Percentiles rank a stretch among this genome's conserved stretches.
Conservation (phyloP, 306 rosid genomes). For the Quercus bicolor region DNA sequence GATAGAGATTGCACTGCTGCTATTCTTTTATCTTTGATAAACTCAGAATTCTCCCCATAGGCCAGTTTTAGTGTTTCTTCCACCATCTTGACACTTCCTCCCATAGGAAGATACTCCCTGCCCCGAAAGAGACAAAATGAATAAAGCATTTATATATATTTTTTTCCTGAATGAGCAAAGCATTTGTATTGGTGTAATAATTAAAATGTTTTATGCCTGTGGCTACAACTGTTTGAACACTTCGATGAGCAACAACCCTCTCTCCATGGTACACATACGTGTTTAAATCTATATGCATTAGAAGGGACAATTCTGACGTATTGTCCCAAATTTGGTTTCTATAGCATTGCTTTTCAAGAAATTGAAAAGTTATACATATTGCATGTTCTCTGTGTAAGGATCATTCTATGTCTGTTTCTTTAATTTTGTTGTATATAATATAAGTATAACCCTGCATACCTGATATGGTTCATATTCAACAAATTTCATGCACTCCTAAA, state of each 20-base stretch:
- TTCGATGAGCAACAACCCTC: not conserved
- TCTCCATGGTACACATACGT: not conserved
- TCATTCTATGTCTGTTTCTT: not conserved
- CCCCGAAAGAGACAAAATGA: conserved; percentile 2
- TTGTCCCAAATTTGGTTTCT: not conserved
- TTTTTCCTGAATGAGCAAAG: not conserved
- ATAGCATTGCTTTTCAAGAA: not conserved
- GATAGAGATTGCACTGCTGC: conserved; percentile 95
- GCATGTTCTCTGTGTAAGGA: not conserved
- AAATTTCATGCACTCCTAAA: not conserved
- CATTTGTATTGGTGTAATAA: not conserved
- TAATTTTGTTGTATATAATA: not conserved
- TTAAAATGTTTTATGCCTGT: not conserved
- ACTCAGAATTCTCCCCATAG: conserved; percentile 80
- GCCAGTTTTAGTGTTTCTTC: conserved; percentile 92
- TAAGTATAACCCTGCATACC: not conserved
- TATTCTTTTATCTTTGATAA: conserved; percentile 79
- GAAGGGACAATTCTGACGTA: not conserved
- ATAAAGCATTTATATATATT: conserved; percentile 8
- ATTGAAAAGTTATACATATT: not conserved
- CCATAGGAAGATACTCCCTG: conserved; percentile 99
- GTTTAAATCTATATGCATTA: not conserved
- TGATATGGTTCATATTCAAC: not conserved
- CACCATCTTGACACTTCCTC: conserved; percentile 79
- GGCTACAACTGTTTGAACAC: not conserved